Base-by-base conservation (phyloP, 768 basidiomycete genomes). In the Mycena albidolilacea region DNA sequence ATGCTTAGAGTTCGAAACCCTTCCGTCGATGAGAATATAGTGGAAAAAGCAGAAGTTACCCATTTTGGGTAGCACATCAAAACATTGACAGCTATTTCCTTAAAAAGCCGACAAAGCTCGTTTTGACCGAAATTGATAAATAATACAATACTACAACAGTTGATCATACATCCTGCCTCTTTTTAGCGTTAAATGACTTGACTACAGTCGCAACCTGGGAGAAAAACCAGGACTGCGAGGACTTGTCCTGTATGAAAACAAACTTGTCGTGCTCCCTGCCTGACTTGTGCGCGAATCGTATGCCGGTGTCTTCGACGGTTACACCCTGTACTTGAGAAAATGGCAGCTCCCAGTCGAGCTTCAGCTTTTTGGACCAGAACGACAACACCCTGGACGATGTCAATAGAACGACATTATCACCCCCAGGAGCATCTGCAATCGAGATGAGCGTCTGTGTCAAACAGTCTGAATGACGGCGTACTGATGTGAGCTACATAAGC, bases 401-500 rank as follows among this genome's bases (percentile, higher is more conserved):
- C 74, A 99, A 83, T 46, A 96, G 84, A 35, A 95, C 88, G 3
- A 94, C 90, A 74, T 91, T 93, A 82, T 97, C 96, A 63, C 92
- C 90, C 0, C 92, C 94, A 54, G 92, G 90, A 30, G 93, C 85
- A 80, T 94, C 95, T 94, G 77, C 58, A 69, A 30, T 39, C 46
- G 72, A 17, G 52, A 7, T 72, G 15, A 66, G 66, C 65, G 46
- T 65, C 15, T 67, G 57, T 50, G 38, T 50, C 19, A 72, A 23
- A 38, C 57, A 38, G 46, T 58, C n/a, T 38, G 7, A 12, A 46
- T 15, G 21, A 50, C 38, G 6, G 77, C 91, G 79, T 79, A 96
- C 95, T 92, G 72, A 97, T 92, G 78, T 99, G 97, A 6, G 97
- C 97, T 62, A 98, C 92, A 79, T 98, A 98, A 38, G 84, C 84